Evolutionary conservation across 441 rosid species (phyloP).

Genomic region (Populus hybrid): DNA sequence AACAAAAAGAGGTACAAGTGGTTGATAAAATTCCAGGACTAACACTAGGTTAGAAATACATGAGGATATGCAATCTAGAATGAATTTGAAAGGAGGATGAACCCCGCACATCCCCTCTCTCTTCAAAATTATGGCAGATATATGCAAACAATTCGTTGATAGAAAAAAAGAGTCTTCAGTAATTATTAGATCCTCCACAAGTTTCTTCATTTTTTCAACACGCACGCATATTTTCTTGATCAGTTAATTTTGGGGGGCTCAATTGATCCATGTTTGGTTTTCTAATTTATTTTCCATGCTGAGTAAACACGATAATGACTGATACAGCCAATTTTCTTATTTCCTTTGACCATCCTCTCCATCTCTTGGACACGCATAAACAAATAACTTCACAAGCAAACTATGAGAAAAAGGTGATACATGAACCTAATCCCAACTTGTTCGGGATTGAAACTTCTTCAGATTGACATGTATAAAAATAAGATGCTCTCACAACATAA

Average conservation of each 20-base stretch:
- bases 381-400: neutral
- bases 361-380: neutral
- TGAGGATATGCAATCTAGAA: neutral
- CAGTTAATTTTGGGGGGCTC: neutral
- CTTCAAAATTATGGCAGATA: neutral
- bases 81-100: neutral
- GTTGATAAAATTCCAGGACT: neutral
- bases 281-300: neutral
- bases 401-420: neutral
- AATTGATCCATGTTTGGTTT: neutral
- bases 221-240: neutral
- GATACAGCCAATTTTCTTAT: too few species aligned
- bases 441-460: neutral
- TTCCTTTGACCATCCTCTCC: neutral
- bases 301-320: too few species aligned
- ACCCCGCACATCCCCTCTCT: neutral
- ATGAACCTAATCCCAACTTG: neutral
- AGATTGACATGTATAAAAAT: neutral
- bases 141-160: neutral
- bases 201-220: too few species aligned
- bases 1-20: neutral
- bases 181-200: neutral
- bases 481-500: neutral
- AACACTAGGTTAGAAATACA: neutral
- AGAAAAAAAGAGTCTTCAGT: neutral